A percentile compares a stretch with the other conserved stretches of the same genome.
Conservation (phyloP, 257 asterid species). For the Sherardia arvensis region DNA sequence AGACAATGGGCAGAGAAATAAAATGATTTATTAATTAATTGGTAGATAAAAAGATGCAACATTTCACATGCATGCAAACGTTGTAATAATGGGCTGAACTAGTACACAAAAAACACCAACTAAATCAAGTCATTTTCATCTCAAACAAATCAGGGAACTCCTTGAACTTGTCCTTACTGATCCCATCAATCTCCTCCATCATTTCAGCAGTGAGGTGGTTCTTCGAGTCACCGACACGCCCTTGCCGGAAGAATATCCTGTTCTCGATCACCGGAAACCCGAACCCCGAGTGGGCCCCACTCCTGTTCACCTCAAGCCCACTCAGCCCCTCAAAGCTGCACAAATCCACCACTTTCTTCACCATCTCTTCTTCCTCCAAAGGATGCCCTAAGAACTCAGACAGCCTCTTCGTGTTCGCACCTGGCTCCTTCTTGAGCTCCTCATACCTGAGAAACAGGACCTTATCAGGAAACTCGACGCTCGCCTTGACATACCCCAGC, state of each 20-base stretch:
- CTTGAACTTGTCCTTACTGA: background rate
- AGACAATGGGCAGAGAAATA: no score
- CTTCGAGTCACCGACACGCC: slow-evolving; percentile 21
- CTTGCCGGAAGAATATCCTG: slow-evolving; percentile 20
- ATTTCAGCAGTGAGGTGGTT: slow-evolving; percentile 21
- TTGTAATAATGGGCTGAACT: background rate
- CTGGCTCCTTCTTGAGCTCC: slow-evolving; percentile 19
- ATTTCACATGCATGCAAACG: background rate
- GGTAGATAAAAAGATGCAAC: no score
- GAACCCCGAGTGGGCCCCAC: slow-evolving; percentile 10
- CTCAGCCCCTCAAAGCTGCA: slow-evolving; percentile 24
- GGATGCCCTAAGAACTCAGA: slow-evolving; percentile 16
- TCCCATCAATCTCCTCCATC: background rate
- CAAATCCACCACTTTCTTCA: slow-evolving; percentile 11
- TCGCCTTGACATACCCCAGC: slow-evolving; percentile 30
- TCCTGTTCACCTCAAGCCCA: slow-evolving; percentile 21
- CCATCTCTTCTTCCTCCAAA: background rate
- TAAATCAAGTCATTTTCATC: background rate
- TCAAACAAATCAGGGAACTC: background rate
- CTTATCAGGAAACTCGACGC: slow-evolving; percentile 15
- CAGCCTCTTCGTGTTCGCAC: slow-evolving; percentile 9
- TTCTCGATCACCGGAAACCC: slow-evolving; percentile 4
- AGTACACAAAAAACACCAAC: background rate
- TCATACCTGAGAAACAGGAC: slow-evolving; percentile 14
- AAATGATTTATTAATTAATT: no score